Evolutionary conservation across 768 basidiomycete genomes (phyloP).

Genomic region (Boletus huronensis): DNA sequence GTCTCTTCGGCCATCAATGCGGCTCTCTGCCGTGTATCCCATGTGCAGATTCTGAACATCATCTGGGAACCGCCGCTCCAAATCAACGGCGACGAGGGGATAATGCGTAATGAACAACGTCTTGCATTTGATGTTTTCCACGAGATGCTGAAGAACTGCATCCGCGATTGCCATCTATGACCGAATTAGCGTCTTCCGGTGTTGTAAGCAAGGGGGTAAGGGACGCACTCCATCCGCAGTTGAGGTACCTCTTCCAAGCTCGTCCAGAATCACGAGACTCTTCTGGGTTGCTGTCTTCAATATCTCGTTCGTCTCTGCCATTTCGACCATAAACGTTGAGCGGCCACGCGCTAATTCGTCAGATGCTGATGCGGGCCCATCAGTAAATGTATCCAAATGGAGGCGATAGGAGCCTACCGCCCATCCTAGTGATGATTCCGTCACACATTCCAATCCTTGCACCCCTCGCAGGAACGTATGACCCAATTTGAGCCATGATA

Average conservation of each 20-base stretch:
- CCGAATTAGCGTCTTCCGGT: constrained; percentile 1
- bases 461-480: constrained; percentile 79
- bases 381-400: background rate
- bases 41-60: constrained; percentile 81
- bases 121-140: constrained; percentile 55
- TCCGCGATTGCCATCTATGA: constrained; percentile 81
- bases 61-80: constrained; percentile 56
- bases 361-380: constrained; percentile 48
- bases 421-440: constrained; percentile 86
- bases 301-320: constrained; percentile 91
- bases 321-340: constrained; percentile 97
- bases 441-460: constrained; percentile 80
- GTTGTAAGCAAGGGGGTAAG: background rate
- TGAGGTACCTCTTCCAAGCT: constrained; percentile 85
- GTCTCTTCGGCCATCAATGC: constrained; percentile 69
- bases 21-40: constrained; percentile 68
- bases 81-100: constrained; percentile 70
- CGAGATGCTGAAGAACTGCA: constrained; percentile 73
- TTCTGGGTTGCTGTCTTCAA: constrained; percentile 66
- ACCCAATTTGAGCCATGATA: constrained; percentile 85
- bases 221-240: constrained; percentile 79
- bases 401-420: constrained; percentile 47
- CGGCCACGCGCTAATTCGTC: constrained; percentile 85
- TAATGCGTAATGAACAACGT: constrained; percentile 96
- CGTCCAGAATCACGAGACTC: constrained; percentile 88